Conservation (phyloP, 2,329 filamentous ascomycete species). For the Paecilomyces niveus region DNA sequence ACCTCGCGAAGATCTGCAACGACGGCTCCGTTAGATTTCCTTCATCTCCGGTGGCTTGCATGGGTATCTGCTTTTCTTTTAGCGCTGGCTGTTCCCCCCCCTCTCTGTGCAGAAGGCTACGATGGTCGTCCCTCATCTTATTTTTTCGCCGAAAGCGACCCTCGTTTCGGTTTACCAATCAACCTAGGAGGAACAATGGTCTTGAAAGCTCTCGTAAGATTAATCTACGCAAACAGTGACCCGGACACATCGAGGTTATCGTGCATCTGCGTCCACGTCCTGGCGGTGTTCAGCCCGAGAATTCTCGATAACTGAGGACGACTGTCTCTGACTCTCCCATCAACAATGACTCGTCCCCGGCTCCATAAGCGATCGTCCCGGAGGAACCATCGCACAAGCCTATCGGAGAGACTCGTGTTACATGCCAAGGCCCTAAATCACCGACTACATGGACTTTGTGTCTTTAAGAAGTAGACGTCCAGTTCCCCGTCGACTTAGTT, state of each 20-base stretch:
- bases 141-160: neutral
- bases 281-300: neutral
- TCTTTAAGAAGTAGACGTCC: neutral
- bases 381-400: neutral
- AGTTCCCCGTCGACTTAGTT: neutral
- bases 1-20: neutral
- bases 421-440: neutral
- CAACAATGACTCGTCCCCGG: neutral
- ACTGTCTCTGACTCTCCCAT: neutral
- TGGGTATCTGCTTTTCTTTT: neutral
- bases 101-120: neutral
- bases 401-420: neutral
- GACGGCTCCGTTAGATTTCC: neutral
- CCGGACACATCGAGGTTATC: neutral
- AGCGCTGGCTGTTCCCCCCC: neutral
- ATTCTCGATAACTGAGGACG: neutral
- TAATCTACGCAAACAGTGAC: neutral
- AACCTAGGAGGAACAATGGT: neutral
- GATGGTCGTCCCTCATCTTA: neutral
- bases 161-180: neutral
- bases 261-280: neutral
- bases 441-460: neutral
- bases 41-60: neutral
- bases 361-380: neutral
- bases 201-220: neutral